phyloP scores from a whole-genome alignment of 2,329 filamentous ascomycete species.

The Pestalotiopsis sp. region DNA sequence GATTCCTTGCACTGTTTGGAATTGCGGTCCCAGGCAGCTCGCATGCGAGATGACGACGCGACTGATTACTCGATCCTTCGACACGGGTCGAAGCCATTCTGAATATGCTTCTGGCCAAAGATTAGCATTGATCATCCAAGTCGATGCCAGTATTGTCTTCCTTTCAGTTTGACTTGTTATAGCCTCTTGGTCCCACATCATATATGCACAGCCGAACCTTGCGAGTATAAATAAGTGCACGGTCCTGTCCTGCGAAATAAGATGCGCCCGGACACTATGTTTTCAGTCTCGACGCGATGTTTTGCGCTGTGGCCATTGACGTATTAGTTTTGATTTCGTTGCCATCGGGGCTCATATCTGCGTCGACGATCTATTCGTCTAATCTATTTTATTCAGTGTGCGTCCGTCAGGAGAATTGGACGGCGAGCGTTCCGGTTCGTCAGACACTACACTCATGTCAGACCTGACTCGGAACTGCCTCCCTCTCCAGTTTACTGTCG shows the following conservation, averaged over 20 bases:
- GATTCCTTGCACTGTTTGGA: neutral
- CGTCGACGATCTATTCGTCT: neutral
- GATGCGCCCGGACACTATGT: neutral
- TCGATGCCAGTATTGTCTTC: neutral
- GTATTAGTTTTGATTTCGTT: neutral
- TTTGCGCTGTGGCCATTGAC: neutral
- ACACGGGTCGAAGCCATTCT: neutral
- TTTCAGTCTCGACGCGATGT: neutral
- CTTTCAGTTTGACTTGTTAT: neutral
- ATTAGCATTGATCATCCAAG: neutral
- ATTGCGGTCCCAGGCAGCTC: neutral
- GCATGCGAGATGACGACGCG: neutral
- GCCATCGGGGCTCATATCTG: neutral
- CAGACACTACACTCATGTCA: constrained; percentile 75
- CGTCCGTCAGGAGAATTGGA: neutral
- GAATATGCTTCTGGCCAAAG: neutral
- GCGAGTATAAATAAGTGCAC: neutral
- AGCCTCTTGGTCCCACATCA: neutral
- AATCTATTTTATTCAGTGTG: constrained; percentile 12
- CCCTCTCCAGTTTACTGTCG: constrained; percentile 86
- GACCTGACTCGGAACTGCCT: constrained; percentile 79
- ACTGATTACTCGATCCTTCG: neutral
- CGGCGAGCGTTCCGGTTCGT: constrained; percentile 24
- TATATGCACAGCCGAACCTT: neutral
- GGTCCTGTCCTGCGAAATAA: neutral